Evolutionary conservation across 2,329 filamentous ascomycete species (phyloP).

Genomic region (Beauveria sp.): DNA sequence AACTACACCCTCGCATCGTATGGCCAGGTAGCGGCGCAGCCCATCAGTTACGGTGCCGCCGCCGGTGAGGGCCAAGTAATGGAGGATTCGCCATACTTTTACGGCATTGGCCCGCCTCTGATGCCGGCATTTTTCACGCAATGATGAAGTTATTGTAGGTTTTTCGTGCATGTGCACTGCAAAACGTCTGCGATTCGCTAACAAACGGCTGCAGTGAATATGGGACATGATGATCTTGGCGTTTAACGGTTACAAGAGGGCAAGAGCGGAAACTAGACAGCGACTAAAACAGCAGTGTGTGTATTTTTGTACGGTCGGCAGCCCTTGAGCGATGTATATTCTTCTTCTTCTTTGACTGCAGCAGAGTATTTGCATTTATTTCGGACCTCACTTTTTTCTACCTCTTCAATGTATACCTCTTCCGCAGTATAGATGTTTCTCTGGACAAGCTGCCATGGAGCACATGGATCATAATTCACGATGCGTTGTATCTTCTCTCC

Average conservation of each 20-base stretch:
- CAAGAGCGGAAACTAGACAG: background rate
- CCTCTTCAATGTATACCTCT: too few relatives aligned
- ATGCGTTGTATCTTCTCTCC: background rate
- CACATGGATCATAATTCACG: background rate
- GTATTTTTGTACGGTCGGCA: background rate
- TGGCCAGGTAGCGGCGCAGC: slow-evolving; percentile 22
- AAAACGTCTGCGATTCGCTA: background rate
- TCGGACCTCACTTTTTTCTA: background rate
- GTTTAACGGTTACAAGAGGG: background rate
- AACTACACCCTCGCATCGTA: slow-evolving; percentile 9
- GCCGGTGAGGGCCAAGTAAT: slow-evolving; percentile 27
- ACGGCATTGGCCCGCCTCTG: slow-evolving; percentile 16
- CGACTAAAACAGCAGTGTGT: background rate
- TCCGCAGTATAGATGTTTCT: background rate
- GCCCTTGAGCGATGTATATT: background rate
- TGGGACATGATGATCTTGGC: background rate
- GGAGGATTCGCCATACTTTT: slow-evolving; percentile 23
- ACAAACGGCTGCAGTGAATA: background rate
- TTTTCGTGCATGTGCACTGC: background rate
- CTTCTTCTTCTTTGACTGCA: background rate
- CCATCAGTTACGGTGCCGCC: slow-evolving; percentile 26
- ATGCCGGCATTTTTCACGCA: slow-evolving; percentile 4
- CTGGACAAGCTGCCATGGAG: background rate
- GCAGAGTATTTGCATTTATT: background rate
- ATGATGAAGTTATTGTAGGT: background rate